A percentile compares a stretch with the other conserved stretches of the same genome.
These are phyloP conservation scores for Hypoxylon sp. DNA, from an alignment of 2,329 filamentous ascomycete genomes.

Conservation along the genomic window DNA sequence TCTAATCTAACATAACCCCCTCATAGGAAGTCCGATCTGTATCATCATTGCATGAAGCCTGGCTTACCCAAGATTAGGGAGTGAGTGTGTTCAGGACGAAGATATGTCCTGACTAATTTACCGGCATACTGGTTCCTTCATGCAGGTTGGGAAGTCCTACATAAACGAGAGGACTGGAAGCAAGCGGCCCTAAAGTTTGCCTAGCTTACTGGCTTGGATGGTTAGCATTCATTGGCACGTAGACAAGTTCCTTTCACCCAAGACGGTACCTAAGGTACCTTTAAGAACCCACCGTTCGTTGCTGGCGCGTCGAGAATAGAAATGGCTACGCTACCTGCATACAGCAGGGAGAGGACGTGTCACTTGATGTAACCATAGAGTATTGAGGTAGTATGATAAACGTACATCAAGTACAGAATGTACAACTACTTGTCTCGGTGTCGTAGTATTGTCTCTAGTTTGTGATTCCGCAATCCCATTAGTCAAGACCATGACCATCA, in stretches of 20 bases:
- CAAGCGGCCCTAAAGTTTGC: slow-evolving; percentile 19
- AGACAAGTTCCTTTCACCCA: slow-evolving; percentile 14
- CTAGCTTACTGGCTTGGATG: slow-evolving; percentile 6
- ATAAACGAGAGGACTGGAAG: slow-evolving; percentile 23
- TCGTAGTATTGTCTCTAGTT: slow-evolving; percentile 31
- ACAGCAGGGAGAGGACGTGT: slow-evolving; percentile 24
- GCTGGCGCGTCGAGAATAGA: slow-evolving; percentile 16
- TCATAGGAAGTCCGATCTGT: slow-evolving; percentile 7
- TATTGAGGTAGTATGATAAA: slow-evolving; percentile 17
- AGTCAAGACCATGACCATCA: slow-evolving; percentile 26
- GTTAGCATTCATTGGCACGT: slow-evolving; percentile 11
- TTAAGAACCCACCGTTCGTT: slow-evolving; percentile 21
- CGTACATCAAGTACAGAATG: slow-evolving; percentile 21
- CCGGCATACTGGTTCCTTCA: slow-evolving; percentile 29
- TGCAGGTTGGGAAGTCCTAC: slow-evolving; percentile 26
- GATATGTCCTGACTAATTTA: slow-evolving; percentile 21
- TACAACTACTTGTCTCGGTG: slow-evolving; percentile 26
- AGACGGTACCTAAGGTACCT: too few relatives aligned
- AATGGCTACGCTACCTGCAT: slow-evolving; percentile 19
- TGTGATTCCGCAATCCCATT: slow-evolving; percentile 32
- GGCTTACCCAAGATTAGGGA: slow-evolving; percentile 1
- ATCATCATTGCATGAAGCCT: slow-evolving; percentile 2
- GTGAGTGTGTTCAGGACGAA: slow-evolving; percentile 4
- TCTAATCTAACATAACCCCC: slow-evolving; percentile 6
- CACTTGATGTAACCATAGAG: slow-evolving; percentile 31